These are phyloP conservation scores for Tricholoma sp. DNA, from an alignment of 768 basidiomycete species.

Conservation along the genomic window DNA sequence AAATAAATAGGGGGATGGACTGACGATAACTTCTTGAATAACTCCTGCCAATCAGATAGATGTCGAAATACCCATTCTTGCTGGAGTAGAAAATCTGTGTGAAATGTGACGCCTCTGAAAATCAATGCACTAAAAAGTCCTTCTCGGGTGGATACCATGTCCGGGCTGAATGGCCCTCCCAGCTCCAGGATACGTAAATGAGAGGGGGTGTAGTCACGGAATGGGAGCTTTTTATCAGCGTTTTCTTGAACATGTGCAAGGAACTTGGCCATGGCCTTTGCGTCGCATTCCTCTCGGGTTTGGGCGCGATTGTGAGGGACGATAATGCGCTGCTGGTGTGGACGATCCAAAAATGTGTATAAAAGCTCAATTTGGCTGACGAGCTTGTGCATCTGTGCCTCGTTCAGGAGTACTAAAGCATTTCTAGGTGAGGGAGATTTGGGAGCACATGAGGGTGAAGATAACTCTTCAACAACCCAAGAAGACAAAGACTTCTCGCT, in stretches of 20 bases:
- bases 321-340: neutral
- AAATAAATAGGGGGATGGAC: neutral
- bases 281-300: neutral
- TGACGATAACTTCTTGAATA: neutral
- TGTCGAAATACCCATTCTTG: neutral
- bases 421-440: neutral
- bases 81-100: neutral
- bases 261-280: neutral
- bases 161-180: neutral
- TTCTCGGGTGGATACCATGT: neutral
- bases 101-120: neutral
- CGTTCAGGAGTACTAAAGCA: neutral
- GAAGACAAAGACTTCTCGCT: neutral
- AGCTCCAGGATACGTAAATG: neutral
- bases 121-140: neutral
- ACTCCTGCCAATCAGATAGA: neutral
- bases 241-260: neutral
- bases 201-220: neutral
- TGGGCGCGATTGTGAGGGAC: neutral
- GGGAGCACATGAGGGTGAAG: neutral
- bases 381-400: neutral
- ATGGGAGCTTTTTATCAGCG: neutral
- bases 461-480: neutral
- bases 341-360: no score
- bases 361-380: neutral